Evolutionary conservation across 2,329 filamentous ascomycete genomes (phyloP).

Genomic region (Pseudocercospora eumusae): DNA sequence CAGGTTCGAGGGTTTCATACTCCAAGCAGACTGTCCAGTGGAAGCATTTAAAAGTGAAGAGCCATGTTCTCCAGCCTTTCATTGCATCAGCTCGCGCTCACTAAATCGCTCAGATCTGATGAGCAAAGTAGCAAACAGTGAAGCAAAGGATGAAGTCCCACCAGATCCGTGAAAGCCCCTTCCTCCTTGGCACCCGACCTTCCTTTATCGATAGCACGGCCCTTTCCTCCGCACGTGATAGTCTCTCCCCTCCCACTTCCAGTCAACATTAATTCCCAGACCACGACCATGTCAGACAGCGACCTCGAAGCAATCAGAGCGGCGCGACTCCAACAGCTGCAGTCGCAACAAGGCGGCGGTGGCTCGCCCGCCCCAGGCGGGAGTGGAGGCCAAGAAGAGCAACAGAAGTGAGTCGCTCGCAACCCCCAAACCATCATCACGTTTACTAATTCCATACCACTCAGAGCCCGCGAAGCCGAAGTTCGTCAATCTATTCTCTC

Average conservation of each 20-base stretch:
- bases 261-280: background rate
- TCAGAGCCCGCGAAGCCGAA: slow-evolving; percentile 57
- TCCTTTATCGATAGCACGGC: background rate
- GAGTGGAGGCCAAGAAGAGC: slow-evolving; percentile 56
- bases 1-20: background rate
- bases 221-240: background rate
- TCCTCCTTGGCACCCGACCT: background rate
- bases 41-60: background rate
- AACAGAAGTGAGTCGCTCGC: slow-evolving; percentile 58
- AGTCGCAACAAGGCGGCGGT: slow-evolving; percentile 59
- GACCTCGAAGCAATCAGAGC: slow-evolving; percentile 79
- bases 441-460: slow-evolving; percentile 1
- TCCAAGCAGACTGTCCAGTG: background rate
- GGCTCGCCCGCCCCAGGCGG: slow-evolving; percentile 48
- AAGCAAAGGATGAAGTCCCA: background rate
- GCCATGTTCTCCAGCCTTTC: background rate
- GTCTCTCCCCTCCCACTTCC: background rate
- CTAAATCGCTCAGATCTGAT: background rate
- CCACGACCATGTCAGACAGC: slow-evolving; percentile 60
- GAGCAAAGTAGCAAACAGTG: background rate
- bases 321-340: slow-evolving; percentile 90
- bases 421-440: slow-evolving; percentile 22
- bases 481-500: slow-evolving; percentile 75
- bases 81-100: background rate
- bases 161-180: background rate